These are phyloP conservation scores for Phytophthora tentaculata DNA, from an alignment of 352 stramenopile genomes.

Conservation along the genomic window DNA sequence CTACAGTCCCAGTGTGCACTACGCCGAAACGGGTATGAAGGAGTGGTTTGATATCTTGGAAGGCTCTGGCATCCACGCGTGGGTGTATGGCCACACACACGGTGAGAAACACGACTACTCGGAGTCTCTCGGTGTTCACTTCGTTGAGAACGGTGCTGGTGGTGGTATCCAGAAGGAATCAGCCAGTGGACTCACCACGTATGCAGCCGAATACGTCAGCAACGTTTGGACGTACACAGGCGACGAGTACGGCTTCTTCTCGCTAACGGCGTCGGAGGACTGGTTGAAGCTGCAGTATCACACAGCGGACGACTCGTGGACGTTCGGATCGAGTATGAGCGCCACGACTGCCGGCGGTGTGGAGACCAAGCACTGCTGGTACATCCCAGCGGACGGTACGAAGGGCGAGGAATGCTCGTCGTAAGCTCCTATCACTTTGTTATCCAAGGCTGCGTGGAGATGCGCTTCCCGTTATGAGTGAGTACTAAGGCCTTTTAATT, in stretches of 20 bases:
- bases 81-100: conserved; percentile 69
- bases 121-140: conserved; percentile 61
- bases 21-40: conserved; percentile 41
- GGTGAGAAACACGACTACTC: conserved; percentile 81
- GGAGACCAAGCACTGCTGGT: conserved; percentile 79
- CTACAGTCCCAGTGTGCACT: conserved; percentile 68
- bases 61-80: conserved; percentile 44
- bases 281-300: conserved; percentile 76
- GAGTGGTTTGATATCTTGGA: conserved; percentile 60
- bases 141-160: conserved; percentile 80
- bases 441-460: no score
- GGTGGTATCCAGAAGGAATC: conserved; percentile 82
- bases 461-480: conserved; percentile 16
- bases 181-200: conserved; percentile 64
- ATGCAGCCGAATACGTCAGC: conserved; percentile 57
- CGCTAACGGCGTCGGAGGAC: conserved; percentile 60
- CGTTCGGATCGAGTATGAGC: conserved; percentile 52
- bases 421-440: not conserved
- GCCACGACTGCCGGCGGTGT: conserved; percentile 57
- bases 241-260: conserved; percentile 80
- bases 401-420: conserved; percentile 40
- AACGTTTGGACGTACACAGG: conserved; percentile 71
- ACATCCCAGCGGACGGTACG: conserved; percentile 53
- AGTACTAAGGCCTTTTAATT: conserved; percentile 29
- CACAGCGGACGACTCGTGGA: conserved; percentile 65